Percentiles rank a stretch among this genome's conserved stretches.
Conservation (phyloP, 257 asterid species). For the Solanum clarkiae region DNA sequence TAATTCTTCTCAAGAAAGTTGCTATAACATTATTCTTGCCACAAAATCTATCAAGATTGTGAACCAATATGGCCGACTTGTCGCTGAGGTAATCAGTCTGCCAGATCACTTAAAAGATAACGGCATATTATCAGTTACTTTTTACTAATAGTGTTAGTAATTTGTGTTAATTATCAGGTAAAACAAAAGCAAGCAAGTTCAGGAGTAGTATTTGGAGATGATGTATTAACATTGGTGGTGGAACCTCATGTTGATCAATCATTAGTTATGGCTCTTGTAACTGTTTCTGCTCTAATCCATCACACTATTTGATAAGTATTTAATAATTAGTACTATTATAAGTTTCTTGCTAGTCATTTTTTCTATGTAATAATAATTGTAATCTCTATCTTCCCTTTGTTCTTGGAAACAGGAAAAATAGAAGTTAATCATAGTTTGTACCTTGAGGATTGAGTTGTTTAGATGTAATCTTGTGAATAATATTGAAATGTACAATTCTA, state of each 20-base stretch:
- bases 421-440: neutral
- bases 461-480: neutral
- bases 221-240: constrained; percentile 44
- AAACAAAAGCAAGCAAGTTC: constrained; percentile 27
- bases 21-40: constrained; percentile 14
- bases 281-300: constrained; percentile 42
- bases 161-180: constrained; percentile 18
- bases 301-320: constrained; percentile 12
- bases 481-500: neutral
- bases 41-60: constrained; percentile 21
- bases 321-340: too few species aligned
- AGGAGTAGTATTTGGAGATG: constrained; percentile 48
- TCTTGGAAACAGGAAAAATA: neutral
- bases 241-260: constrained; percentile 48
- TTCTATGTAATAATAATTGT: neutral
- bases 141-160: neutral
- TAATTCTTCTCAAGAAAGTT: constrained; percentile 1
- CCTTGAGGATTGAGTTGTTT: neutral
- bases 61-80: constrained; percentile 9
- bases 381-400: neutral
- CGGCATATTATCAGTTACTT: too few species aligned
- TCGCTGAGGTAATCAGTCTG: constrained; percentile 25
- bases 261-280: constrained; percentile 42
- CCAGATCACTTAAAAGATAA: neutral
- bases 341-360: neutral